Evolutionary conservation across 225 moss, liverwort and hornwort genomes (phyloP), one percentile per base, ranked within the genome.

Genomic region (Pleurozium schreberi): DNA sequence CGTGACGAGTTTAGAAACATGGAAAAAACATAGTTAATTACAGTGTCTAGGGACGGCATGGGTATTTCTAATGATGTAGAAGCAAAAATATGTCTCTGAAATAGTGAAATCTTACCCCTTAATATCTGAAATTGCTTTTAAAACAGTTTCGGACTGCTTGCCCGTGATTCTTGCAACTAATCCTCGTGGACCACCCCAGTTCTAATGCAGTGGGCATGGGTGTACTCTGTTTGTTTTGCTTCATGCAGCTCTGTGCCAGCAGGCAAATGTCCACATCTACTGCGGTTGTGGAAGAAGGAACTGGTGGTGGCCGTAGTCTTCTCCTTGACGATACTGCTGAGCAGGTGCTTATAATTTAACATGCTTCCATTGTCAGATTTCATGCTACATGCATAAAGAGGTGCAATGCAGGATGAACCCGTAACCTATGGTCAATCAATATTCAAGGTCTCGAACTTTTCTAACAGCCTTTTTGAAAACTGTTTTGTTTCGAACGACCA

Each of bases 401-500:
- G 70, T 63, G 75, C 49, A 84, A 80, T 89, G 70, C 50, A 67
- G 60, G 50, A 43, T 68, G 73, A 59, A 69, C 76, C 17, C 22
- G 19, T 47, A 47, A 36, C 58, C 63, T 59, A 70, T 80, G 74
- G 47, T 55, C 28, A 34, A n/a, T 65, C 52, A 71, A 63, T 65
- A 28, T 64, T 74, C 61, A 73, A 67, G 79, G 58, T 25, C 74
- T 20, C 38, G 75, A 86, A 75, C 38, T 75, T 60, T 88, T 45
- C 23, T 57, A 7, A 18, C 11, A 30, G 50, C 19, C 60, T 23
- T 66, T 99, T 99, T 87, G 96, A 99, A 71, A 93, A 97, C 75
- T 99, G 97, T 88, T 97, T 99, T 89, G 96, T 99, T 87, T 93
- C 99, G 63, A 88, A 96, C 66, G 96, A 99, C 45, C 96, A 99